Evolutionary conservation across 495 filamentous ascomycete species (phyloP), one percentile per base, ranked within the genome.

Genomic region (Talaromyces stipitatus): DNA sequence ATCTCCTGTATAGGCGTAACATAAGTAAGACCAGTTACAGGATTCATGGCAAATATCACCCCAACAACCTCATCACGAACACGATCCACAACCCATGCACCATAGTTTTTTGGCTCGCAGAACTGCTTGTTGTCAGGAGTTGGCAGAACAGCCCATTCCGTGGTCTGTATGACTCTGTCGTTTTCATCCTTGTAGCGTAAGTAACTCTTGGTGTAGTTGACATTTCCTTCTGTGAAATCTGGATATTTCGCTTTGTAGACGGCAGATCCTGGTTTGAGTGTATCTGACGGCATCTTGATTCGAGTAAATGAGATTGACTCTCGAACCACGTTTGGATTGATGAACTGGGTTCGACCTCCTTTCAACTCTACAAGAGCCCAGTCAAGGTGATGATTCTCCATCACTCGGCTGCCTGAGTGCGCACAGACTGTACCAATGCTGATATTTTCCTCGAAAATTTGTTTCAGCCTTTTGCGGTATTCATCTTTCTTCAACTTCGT

Each of bases 121-220:
- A 54, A 54, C 2, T n/a, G 16, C 20, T 54, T 54, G 51, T 41
- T 22, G 7, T 14, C 14, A n/a, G 12, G 20, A 6, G 14, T 5
- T 22, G 51, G 51, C 24, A 54, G n/a, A 1, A 54, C 30, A 8
- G 51, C 51, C 51, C 51, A 38, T 54, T 54, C 51, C 2, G 16
- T 23, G 11, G 51, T 20, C 2, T 12, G 11, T 22, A 6, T 24
- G 6, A 26, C 18, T 14, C 7, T 9, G 10, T 18, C 28, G 2
- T 26, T 11, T 9, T 24, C 22, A n/a, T 54, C 30, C 22, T 36
- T 26, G 18, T 33, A 54, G 11, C 51, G 51, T 2, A 54, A 29
- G 5, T 54, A 54, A 20, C 51, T 54, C 9, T 24, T 30, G 7
- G 30, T 24, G 1, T 28, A 22, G 30, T 32, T 54, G 10, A 54